A percentile compares a stretch with the other conserved stretches of the same genome.
phyloP scores from a whole-genome alignment of 495 filamentous ascomycete species.

The Sporormia fimetaria region DNA sequence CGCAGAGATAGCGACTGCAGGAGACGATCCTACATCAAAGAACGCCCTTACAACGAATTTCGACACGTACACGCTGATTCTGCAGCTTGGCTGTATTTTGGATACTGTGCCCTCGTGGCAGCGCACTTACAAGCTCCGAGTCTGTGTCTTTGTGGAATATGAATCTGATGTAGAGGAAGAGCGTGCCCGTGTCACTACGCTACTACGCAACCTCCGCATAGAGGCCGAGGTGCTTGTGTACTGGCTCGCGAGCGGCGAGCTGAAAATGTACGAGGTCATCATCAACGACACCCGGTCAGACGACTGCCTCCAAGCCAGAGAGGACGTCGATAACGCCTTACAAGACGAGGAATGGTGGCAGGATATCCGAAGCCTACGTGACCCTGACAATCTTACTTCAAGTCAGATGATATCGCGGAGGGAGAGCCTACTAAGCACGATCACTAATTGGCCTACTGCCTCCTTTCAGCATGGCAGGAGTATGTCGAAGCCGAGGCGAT shows the following conservation, averaged over 20 bases:
- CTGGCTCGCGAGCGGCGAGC: conserved; percentile 63
- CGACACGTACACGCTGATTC: conserved; percentile 80
- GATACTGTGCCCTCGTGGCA: conserved; percentile 78
- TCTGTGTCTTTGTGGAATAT: conserved; percentile 81
- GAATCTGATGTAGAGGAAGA: conserved; percentile 78
- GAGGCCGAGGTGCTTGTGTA: conserved; percentile 69
- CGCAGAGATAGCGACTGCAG: conserved; percentile 53
- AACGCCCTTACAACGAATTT: conserved; percentile 81
- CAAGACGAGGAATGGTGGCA: conserved; percentile 74
- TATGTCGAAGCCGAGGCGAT: conserved; percentile 33
- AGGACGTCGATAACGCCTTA: conserved; percentile 47
- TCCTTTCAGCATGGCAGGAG: conserved; percentile 44
- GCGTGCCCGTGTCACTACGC: conserved; percentile 54
- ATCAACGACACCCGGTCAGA: conserved; percentile 49
- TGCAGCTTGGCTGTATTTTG: conserved; percentile 76
- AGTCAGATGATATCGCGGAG: conserved; percentile 26
- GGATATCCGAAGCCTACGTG: conserved; percentile 52
- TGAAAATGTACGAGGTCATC: conserved; percentile 66
- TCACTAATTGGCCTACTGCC: conserved; percentile 43
- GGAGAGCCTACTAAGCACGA: conserved; percentile 25
- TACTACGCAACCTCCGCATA: conserved; percentile 72
- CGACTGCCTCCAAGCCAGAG: conserved; percentile 36
- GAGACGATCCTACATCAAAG: conserved; percentile 35
- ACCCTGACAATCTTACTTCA: conserved; percentile 28
- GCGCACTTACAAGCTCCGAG: conserved; percentile 59